phyloP scores from a whole-genome alignment of 148 eudicot species.

The Diospyros kaki region DNA sequence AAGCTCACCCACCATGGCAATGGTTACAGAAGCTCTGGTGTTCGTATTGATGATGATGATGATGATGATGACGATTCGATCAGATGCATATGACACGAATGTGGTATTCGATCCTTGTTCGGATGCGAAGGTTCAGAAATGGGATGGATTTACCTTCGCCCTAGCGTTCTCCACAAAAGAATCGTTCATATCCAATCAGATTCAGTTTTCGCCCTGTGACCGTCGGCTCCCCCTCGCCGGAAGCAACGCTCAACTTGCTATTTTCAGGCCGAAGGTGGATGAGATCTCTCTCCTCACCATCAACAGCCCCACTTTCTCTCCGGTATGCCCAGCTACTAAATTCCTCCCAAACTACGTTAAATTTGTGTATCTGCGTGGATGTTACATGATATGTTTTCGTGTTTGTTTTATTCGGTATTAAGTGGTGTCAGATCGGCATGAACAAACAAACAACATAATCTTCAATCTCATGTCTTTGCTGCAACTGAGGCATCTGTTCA shows the following conservation, averaged over 20 bases:
- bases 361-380: no score
- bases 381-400: neutral
- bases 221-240: slow-evolving; percentile 44
- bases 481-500: no score
- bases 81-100: slow-evolving; percentile 47
- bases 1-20: neutral
- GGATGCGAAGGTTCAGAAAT: slow-evolving; percentile 52
- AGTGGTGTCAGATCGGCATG: neutral
- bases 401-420: neutral
- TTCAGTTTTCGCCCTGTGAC: slow-evolving; percentile 88
- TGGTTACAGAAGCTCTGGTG: slow-evolving; percentile 2
- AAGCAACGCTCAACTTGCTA: slow-evolving; percentile 42
- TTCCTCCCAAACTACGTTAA: neutral
- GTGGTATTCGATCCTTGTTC: slow-evolving; percentile 59
- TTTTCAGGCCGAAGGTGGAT: slow-evolving; percentile 80
- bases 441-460: no score
- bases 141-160: slow-evolving; percentile 76
- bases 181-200: slow-evolving; percentile 49
- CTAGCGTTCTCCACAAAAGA: slow-evolving; percentile 56
- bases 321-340: slow-evolving; percentile 30
- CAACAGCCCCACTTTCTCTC: slow-evolving; percentile 42
- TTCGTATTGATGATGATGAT: slow-evolving; percentile 17
- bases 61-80: slow-evolving; percentile 18
- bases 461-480: no score
- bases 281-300: slow-evolving; percentile 73